Base-by-base conservation (phyloP, 768 basidiomycete genomes). In the Xanthoconium stramineum region DNA sequence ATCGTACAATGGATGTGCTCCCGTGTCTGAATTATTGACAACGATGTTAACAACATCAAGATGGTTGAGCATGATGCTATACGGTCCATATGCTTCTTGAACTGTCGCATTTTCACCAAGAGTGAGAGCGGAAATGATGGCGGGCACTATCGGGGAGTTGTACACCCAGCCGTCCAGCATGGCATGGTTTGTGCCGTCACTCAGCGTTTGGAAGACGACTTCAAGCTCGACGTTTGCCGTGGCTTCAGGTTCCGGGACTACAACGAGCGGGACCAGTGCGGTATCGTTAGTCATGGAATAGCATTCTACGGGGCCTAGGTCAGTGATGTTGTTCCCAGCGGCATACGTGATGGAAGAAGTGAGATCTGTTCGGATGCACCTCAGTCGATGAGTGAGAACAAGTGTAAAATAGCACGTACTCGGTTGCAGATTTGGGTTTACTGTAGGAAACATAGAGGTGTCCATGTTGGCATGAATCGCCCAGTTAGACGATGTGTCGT, bases 401-500 rank as follows among this genome's bases (percentile, higher is more conserved):
- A 32, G 6, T 19, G 44, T 29, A 32, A n/a, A 24, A 29, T 6
- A 39, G 30, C 5, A 74, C 86, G 40, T 56, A 90, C 91, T 97
- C 1, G 89, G 81, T 60, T 87, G 82, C 28, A 98, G 78, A 12
- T 76, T 72, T 28, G 78, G 75, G 0, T 95, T 93, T 13, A 94
- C 75, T 0, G 50, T 76, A 69, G 98, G 96, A 70, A 97, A 98
- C 94, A 95, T 96, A 58, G 75, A 76, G 0, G 81, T 81, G 68
- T 95, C 91, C 83, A 98, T 91, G 76, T 94, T 91, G 6, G 89
- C 89, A 66, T 94, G 91, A 55, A 99, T 84, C 49, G 83, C 84
- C 86, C 86, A 98, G 76, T 99, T 97, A 19, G 81, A 75, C 3
- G 80, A 74, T 0, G 87, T 89, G 59, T 94, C 90, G 71, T 95